phyloP scores from a whole-genome alignment of 2,329 filamentous ascomycete species.

The Thielaviopsis euricoi region DNA sequence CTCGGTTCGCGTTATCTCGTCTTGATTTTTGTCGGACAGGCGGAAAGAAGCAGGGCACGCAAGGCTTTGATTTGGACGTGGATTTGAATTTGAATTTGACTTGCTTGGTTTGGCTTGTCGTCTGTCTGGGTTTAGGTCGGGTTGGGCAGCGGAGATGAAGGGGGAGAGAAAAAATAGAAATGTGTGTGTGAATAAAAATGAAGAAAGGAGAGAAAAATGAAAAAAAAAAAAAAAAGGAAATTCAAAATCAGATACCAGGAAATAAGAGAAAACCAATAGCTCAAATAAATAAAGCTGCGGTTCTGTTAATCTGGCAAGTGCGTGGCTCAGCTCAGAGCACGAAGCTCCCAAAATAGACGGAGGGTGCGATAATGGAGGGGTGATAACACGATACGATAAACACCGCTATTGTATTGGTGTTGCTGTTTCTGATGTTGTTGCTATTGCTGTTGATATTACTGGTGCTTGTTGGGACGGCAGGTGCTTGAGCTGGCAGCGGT shows the following conservation, averaged over 20 bases:
- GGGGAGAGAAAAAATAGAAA: too few relatives aligned
- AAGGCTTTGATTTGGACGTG: background rate
- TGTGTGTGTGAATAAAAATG: background rate
- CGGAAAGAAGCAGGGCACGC: background rate
- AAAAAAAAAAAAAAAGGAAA: background rate
- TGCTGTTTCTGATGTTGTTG: background rate
- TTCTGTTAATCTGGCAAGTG: background rate
- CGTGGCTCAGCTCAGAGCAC: background rate
- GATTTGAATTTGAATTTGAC: too few relatives aligned
- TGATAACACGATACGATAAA: background rate
- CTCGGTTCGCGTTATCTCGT: background rate
- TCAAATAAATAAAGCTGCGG: background rate
- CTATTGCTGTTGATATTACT: too few relatives aligned
- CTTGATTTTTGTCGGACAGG: background rate
- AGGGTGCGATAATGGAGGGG: background rate
- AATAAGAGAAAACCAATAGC: background rate
- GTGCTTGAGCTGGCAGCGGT: background rate
- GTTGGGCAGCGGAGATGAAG: too few relatives aligned
- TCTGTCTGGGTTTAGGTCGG: too few relatives aligned
- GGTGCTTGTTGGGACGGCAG: background rate
- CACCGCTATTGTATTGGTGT: too few relatives aligned
- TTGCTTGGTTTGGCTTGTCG: too few relatives aligned
- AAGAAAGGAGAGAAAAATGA: background rate
- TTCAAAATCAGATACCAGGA: background rate
- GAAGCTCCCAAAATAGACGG: background rate